Evolutionary conservation across 2,329 filamentous ascomycete species (phyloP).

Genomic region (Colletotrichum truncatum): DNA sequence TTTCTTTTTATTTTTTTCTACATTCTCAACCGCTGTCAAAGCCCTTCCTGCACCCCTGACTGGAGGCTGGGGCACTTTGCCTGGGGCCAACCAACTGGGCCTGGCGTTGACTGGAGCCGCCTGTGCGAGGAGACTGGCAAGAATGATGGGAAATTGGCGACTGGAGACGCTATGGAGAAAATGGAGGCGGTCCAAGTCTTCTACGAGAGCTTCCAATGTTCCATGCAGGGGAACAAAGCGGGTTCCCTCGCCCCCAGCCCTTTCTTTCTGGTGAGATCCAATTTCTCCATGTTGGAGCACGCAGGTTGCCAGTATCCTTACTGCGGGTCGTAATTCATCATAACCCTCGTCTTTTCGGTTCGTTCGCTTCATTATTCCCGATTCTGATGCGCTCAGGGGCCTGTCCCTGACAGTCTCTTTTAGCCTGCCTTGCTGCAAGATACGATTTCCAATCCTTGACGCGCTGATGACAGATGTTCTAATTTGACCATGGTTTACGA

Average conservation of each 20-base stretch:
- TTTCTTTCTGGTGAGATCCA: neutral
- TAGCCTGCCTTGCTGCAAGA: neutral
- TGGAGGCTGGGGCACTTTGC: neutral
- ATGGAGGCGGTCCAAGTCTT: conserved; percentile 4
- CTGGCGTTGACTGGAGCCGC: neutral
- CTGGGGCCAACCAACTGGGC: neutral
- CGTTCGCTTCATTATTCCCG: conserved; percentile 15
- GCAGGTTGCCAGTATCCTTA: neutral
- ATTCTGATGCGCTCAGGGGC: neutral
- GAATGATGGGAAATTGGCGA: neutral
- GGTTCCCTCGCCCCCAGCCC: neutral
- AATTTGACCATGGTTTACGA: neutral
- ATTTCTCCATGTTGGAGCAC: conserved; percentile 18
- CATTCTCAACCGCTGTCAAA: neutral
- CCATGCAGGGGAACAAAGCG: conserved; percentile 20
- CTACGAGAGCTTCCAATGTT: conserved; percentile 23
- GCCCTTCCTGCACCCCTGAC: neutral
- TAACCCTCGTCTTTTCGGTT: neutral
- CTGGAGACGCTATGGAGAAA: neutral
- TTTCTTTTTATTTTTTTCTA: too few relatives aligned
- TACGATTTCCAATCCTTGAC: neutral
- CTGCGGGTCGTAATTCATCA: conserved; percentile 3
- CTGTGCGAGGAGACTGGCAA: neutral
- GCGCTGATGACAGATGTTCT: neutral
- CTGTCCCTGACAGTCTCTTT: neutral